Percentiles rank a stretch among this genome's conserved stretches.
Conservation (phyloP, 148 eudicot species). For the Heliosperma pusillum region DNA sequence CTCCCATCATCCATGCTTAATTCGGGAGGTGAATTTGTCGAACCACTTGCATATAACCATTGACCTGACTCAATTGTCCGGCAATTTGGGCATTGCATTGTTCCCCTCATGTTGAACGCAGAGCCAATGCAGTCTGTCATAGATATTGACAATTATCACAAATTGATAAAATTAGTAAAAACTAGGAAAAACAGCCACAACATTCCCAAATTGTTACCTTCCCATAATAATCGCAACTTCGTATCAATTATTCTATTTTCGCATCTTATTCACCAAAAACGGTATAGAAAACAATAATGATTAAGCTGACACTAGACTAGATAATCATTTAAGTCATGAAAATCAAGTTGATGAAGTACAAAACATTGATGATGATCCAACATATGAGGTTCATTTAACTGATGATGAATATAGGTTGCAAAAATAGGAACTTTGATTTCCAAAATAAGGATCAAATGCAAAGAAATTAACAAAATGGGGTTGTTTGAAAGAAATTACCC, state of each 20-base stretch:
- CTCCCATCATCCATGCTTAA: constrained; percentile 35
- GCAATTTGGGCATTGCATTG: constrained; percentile 86
- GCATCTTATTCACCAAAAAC: not conserved
- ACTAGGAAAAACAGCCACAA: not conserved
- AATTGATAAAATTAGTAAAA: not conserved
- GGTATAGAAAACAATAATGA: not conserved
- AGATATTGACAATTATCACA: constrained; percentile 5
- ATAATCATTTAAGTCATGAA: not conserved
- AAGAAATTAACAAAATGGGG: no score
- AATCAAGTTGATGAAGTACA: not conserved
- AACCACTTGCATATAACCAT: constrained; percentile 58
- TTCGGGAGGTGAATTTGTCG: constrained; percentile 36
- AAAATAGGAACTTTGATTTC: no score
- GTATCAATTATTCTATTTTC: not conserved
- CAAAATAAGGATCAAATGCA: no score
- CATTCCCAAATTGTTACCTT: not conserved
- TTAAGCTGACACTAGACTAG: not conserved
- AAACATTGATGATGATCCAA: not conserved
- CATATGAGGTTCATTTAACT: not conserved
- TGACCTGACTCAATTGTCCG: constrained; percentile 62
- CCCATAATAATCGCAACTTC: not conserved
- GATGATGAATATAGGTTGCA: not conserved
- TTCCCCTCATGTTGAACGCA: constrained; percentile 65
- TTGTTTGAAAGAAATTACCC: no score
- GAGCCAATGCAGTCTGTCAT: constrained; percentile 78